Conservation (phyloP, 441 rosid genomes). For the Isatis lusitanica region DNA sequence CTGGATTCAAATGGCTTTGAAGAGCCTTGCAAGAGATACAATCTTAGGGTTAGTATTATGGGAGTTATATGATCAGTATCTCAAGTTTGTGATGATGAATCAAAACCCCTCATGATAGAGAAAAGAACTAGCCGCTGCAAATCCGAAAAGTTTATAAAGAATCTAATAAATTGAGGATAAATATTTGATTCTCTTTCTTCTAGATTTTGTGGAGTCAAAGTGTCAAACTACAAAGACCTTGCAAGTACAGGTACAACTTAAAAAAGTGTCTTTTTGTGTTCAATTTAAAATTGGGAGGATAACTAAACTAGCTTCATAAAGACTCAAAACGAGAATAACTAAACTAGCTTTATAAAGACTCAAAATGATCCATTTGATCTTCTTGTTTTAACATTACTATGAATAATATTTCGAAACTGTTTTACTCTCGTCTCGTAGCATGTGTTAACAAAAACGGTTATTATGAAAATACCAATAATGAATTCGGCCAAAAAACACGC, state of each 20-base stretch:
- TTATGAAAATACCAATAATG: no score
- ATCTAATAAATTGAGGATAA: background rate
- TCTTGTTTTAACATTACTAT: no score
- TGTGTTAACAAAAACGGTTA: no score
- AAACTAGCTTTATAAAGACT: no score
- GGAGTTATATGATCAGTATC: conserved; percentile 48
- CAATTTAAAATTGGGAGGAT: background rate
- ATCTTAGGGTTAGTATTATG: conserved; percentile 47
- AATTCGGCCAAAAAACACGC: no score
- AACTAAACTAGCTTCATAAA: no score
- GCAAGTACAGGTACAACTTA: background rate
- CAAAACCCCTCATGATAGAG: conserved; percentile 11
- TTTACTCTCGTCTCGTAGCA: no score
- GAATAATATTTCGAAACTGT: no score
- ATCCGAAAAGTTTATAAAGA: background rate
- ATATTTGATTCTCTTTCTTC: background rate
- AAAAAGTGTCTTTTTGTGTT: background rate
- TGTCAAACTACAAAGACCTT: background rate
- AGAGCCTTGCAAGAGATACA: conserved; percentile 45
- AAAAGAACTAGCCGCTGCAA: background rate
- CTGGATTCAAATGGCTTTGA: conserved; percentile 37
- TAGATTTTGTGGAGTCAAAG: background rate
- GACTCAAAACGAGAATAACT: no score
- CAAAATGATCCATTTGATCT: no score
- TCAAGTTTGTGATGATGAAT: conserved; percentile 30